Percentiles rank a stretch among this genome's conserved stretches.
Evolutionary conservation across 345 rosid species (phyloP).

Genomic region (Ceriops zippeliana): DNA sequence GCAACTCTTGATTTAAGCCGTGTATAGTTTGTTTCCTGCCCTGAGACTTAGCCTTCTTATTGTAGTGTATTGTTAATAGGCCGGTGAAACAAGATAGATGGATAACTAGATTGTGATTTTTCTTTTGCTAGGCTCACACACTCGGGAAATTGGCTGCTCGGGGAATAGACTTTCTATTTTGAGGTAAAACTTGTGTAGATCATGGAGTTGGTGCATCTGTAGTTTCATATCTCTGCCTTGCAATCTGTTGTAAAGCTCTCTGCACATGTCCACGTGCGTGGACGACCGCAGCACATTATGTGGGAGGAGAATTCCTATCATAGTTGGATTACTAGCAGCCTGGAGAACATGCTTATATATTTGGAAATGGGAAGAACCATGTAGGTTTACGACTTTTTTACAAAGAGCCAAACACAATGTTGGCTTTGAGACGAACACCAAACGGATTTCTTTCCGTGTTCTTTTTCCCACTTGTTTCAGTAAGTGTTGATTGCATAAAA

Average conservation of each 20-base stretch:
- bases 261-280: background rate
- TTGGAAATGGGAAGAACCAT: too few relatives aligned
- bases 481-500: too few relatives aligned
- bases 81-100: background rate
- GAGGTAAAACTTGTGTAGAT: background rate
- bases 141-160: background rate
- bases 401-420: too few relatives aligned
- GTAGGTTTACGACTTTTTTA: too few relatives aligned
- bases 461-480: too few relatives aligned
- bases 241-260: background rate
- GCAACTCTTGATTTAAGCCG: too few relatives aligned
- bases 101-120: background rate
- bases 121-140: background rate
- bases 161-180: background rate
- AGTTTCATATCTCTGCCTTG: conserved; percentile 1
- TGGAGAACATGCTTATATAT: too few relatives aligned
- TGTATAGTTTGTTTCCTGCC: background rate
- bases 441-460: too few relatives aligned
- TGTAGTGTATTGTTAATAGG: background rate
- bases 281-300: background rate
- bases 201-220: background rate
- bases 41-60: background rate
- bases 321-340: too few relatives aligned
- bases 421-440: too few relatives aligned
- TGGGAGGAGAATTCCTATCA: too few relatives aligned